These are phyloP conservation scores for Penicillium glabrum DNA, from an alignment of 2,329 filamentous ascomycete species.

Conservation along the genomic window DNA sequence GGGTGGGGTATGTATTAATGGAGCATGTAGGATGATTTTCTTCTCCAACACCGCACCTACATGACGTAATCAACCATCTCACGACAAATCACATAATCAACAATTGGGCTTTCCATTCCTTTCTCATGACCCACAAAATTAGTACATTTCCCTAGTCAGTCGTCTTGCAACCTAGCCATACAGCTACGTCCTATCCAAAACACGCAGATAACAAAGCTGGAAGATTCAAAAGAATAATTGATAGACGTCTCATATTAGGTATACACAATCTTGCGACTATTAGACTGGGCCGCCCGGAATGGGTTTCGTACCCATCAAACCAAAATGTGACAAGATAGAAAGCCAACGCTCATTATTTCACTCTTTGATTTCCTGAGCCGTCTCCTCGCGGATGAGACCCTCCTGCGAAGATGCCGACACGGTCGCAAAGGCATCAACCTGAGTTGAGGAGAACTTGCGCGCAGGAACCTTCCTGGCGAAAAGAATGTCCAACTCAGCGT, in stretches of 20 bases:
- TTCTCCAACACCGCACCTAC: too few species aligned
- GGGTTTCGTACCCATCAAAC: too few species aligned
- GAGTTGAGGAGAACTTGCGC: constrained; percentile 30
- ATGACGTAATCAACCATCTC: too few species aligned
- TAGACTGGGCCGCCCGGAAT: neutral
- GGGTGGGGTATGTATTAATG: too few species aligned
- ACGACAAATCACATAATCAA: too few species aligned
- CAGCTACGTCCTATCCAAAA: neutral
- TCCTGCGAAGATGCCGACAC: constrained; percentile 14
- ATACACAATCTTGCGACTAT: neutral
- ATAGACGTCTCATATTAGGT: neutral
- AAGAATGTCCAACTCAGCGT: constrained; percentile 43
- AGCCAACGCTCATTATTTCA: neutral
- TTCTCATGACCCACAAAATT: too few species aligned
- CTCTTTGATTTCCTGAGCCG: constrained; percentile 6
- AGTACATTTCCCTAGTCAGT: too few species aligned
- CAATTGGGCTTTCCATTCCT: too few species aligned
- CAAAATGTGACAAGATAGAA: neutral
- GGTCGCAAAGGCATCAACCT: constrained; percentile 18
- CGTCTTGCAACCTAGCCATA: too few species aligned
- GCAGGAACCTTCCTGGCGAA: constrained; percentile 40
- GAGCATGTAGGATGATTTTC: too few species aligned
- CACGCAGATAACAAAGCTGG: neutral
- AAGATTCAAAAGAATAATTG: neutral
- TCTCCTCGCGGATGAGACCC: constrained; percentile 13